These are phyloP conservation scores for Chiua virens DNA, from an alignment of 768 basidiomycete species.

Conservation along the genomic window DNA sequence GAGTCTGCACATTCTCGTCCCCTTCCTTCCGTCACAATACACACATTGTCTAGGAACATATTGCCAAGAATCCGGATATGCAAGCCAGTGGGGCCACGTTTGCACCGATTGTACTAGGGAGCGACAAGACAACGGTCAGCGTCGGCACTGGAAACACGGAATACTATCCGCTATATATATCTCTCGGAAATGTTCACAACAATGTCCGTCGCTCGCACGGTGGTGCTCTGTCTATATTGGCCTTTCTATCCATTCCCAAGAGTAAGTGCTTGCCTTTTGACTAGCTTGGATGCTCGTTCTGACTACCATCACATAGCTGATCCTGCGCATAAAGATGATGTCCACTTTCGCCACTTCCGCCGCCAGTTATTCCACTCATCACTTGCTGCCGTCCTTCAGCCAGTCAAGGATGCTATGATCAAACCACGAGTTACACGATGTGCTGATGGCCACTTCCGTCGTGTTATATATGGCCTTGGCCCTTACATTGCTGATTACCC, in stretches of 20 bases:
- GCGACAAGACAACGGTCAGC: conserved; percentile 18
- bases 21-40: too few species aligned
- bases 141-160: conserved; percentile 13
- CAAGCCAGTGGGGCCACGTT: conserved; percentile 18
- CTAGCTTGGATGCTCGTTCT: neutral
- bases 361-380: neutral
- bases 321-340: neutral
- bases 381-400: neutral
- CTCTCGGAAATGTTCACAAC: conserved; percentile 17
- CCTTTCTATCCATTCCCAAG: conserved; percentile 33
- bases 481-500: conserved; percentile 3
- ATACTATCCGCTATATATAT: conserved; percentile 17
- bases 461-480: neutral
- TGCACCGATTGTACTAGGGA: conserved; percentile 15
- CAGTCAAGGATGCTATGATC: neutral
- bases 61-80: conserved; percentile 11
- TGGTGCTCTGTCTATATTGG: conserved; percentile 4
- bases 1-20: neutral
- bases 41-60: conserved; percentile 30
- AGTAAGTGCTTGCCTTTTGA: conserved; percentile 3
- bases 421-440: neutral
- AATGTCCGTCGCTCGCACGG: conserved; percentile 5
- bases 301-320: neutral
- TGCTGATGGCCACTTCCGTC: neutral
- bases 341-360: neutral